These are phyloP conservation scores for Diplosphaera chodatii DNA, from an alignment of 139 green algal genomes.

Conservation along the genomic window DNA sequence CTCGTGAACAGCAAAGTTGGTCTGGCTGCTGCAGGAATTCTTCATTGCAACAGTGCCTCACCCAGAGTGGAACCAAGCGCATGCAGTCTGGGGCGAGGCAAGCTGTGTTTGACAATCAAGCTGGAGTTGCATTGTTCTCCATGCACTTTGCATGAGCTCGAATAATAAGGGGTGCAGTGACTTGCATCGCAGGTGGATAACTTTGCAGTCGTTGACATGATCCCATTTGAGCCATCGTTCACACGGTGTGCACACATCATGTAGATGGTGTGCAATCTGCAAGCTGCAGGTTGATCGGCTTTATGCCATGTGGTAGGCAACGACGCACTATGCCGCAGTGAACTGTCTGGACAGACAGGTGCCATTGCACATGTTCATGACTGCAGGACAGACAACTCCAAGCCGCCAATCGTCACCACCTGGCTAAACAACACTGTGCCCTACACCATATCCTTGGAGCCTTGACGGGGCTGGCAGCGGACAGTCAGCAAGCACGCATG, in stretches of 20 bases:
- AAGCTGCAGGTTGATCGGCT: too few relatives aligned
- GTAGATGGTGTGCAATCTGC: too few relatives aligned
- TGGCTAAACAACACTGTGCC: not conserved
- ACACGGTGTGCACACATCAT: not conserved
- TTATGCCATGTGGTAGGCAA: too few relatives aligned
- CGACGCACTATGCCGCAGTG: too few relatives aligned
- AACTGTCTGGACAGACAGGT: too few relatives aligned
- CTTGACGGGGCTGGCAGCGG: too few relatives aligned
- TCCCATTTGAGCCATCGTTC: not conserved
- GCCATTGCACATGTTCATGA: too few relatives aligned
- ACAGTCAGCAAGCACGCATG: too few relatives aligned
- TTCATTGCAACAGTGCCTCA: constrained; percentile 44
- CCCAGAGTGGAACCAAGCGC: constrained; percentile 30
- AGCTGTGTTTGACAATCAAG: too few relatives aligned
- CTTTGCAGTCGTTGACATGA: not conserved
- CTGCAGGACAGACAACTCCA: not conserved
- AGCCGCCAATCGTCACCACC: not conserved
- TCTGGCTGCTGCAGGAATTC: constrained; percentile 39
- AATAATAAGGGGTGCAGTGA: too few relatives aligned
- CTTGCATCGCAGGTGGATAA: not conserved
- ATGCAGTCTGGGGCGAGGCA: constrained; percentile 40
- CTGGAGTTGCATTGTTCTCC: constrained; percentile 10
- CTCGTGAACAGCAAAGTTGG: too few relatives aligned
- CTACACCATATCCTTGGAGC: not conserved
- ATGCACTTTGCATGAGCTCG: too few relatives aligned